These are phyloP conservation scores for Hirsutella thompsonii DNA, from an alignment of 2,329 filamentous ascomycete species.

Conservation along the genomic window DNA sequence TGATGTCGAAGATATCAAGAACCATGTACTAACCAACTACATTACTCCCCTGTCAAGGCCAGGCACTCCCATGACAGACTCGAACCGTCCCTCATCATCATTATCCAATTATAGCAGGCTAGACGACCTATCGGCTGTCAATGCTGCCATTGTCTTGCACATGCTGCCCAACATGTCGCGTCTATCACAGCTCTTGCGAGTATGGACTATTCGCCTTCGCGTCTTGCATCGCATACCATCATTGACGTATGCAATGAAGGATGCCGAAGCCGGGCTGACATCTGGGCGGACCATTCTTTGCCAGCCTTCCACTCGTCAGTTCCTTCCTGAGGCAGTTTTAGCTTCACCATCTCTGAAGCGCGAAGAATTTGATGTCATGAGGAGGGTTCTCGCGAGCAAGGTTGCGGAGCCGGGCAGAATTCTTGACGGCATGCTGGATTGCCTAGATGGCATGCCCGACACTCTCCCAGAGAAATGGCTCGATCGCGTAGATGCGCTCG, in stretches of 20 bases:
- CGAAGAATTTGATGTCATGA: constrained; percentile 44
- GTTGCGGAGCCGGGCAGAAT: constrained; percentile 57
- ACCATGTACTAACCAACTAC: constrained; percentile 72
- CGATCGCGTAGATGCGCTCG: constrained; percentile 69
- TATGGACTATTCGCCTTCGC: constrained; percentile 65
- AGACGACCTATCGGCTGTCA: constrained; percentile 79
- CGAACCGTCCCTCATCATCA: constrained; percentile 24
- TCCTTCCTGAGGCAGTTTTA: no score
- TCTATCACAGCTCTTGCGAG: constrained; percentile 57
- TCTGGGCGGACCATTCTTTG: constrained; percentile 54
- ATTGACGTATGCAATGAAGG: constrained; percentile 53
- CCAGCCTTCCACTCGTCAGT: constrained; percentile 9
- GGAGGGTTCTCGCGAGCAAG: constrained; percentile 50
- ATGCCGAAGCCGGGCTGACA: constrained; percentile 50
- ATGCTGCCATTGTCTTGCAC: constrained; percentile 86
- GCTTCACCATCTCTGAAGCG: constrained; percentile 22
- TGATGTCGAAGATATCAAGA: constrained; percentile 78
- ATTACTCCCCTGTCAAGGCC: constrained; percentile 40
- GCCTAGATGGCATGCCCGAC: constrained; percentile 71
- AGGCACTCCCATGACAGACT: constrained; percentile 20
- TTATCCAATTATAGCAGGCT: constrained; percentile 52
- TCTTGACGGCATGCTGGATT: constrained; percentile 77
- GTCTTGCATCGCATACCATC: constrained; percentile 63
- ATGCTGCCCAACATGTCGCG: constrained; percentile 70
- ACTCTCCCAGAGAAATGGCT: constrained; percentile 80